phyloP scores from a whole-genome alignment of 345 rosid genomes.

The Sonneratia alba region DNA sequence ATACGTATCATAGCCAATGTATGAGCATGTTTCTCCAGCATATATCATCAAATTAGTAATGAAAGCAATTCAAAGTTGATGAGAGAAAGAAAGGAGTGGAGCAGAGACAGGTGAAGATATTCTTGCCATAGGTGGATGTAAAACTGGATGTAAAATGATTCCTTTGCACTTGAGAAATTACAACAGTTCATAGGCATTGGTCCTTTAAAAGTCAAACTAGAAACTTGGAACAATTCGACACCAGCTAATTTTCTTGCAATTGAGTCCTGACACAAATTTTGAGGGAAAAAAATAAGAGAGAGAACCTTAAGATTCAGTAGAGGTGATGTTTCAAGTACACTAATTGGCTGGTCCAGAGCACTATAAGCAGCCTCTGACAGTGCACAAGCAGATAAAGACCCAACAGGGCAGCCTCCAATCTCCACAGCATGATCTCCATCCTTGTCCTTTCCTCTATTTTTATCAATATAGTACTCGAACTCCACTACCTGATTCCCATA shows the following conservation, averaged over 20 bases:
- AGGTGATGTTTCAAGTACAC: constrained; percentile 76
- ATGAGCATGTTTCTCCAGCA: no score
- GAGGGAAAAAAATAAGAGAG: constrained; percentile 13
- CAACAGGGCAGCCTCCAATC: constrained; percentile 64
- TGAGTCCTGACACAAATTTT: neutral
- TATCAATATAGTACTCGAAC: constrained; percentile 44
- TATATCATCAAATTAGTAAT: no score
- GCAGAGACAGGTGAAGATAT: no score
- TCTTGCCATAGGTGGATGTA: neutral
- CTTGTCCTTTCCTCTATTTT: constrained; percentile 1
- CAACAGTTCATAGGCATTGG: neutral
- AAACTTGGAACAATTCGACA: no score
- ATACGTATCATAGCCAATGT: no score
- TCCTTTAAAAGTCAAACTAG: neutral
- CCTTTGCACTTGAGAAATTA: neutral
- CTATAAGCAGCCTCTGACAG: constrained; percentile 92
- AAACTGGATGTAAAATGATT: neutral
- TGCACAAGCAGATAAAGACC: constrained; percentile 77
- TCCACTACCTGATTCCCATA: constrained; percentile 76
- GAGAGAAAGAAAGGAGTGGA: neutral
- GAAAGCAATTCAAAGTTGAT: neutral
- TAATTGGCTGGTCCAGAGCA: constrained; percentile 87
- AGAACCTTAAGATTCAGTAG: constrained; percentile 62
- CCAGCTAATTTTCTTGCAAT: no score
- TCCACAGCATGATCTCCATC: constrained; percentile 15